Base-by-base conservation (phyloP, 2,329 filamentous ascomycete genomes). In the Beauveria pseudobassiana region DNA sequence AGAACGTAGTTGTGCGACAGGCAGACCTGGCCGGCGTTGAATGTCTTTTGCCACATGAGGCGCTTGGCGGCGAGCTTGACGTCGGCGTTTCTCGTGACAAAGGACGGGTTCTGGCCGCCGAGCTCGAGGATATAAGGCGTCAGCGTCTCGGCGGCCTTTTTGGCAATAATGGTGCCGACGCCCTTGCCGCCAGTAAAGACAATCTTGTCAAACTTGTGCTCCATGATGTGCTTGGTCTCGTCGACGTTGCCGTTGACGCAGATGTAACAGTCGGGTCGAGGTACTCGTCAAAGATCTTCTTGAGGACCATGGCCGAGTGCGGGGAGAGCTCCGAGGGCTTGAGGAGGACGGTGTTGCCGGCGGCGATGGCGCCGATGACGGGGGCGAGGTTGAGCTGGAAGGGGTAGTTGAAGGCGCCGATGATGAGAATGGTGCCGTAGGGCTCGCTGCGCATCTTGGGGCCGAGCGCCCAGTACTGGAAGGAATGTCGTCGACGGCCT, bases 121-220 rank as follows among this genome's bases (percentile, higher is more conserved):
- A 99, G 85, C 79, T 99, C 95, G 53, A 98, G 85, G 10, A 87
- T 84, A 24, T 96, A 87, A 0, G 95, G 95, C 0, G 95, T 98
- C 64, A 96, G 81, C 43, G 91, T 88, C 71, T 91, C 86, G 63
- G 95, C 93, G 0, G 93, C 95, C 73, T 96, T 96, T 74, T 93
- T 87, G 53, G 91, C 85, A 59, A 98, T 87, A 69, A 98, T 93
- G 71, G 88, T 91, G 70, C 90, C 95, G 20, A 97, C 91, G 30
- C 73, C 78, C 58, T 83, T 82, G 69, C 86, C 87, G 60, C 95
- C 95, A 1, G 95, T 99, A 78, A 96, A 99, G 80, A 95, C 93
- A 70, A 99, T 96, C 83, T 97, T 98, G 78, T 96, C 93, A 88
- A 93, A 99, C 74, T 93, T 93, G 78, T 92, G 85, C 62, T 93